Base-by-base conservation (phyloP, 129 eudicot species). In the Artemisia annua region DNA sequence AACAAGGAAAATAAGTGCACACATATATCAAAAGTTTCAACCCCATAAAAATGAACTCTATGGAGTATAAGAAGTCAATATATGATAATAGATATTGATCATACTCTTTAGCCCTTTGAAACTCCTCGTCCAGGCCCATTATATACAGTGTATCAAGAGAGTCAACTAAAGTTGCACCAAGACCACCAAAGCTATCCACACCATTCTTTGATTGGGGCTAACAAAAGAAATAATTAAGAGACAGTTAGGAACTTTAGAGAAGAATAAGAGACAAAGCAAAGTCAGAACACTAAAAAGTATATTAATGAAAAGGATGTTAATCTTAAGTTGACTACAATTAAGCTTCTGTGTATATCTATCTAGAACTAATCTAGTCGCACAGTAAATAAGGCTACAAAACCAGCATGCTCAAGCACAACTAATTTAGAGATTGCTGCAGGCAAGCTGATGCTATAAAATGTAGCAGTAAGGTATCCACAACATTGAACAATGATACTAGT, bases 161-260 rank as follows among this genome's bases (percentile, higher is more conserved):
- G 86, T 95, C 99, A 5, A 95, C 77, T 62, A 95, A 52, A 67
- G 99, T 95, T 71, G 99, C 99, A 69, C 99, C 99, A 66, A 95
- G 99, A 71, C 99, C 99, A 63, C 99, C 99, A 82, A 95, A 95
- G 90, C 99, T 95, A 78, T 95, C 87, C 68, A 95, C 94, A 43
- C 99, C 99, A 60, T 73, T 86, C 87, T 86, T 91, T 72, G 99
- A 66, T 79, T 95, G 97, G 67, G 99, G 99, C 99, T 95, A 95
- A 65, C 18, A 77, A 54, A 60, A 80, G 58, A 64, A 78, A 26
- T 2, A 63, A 46, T 14, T 51, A 26, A 62, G 43, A 28, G 24
- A 82, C 71, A 26, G 1, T 19, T 55, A 64, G 48, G 69, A 67
- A 69, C 77, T 75, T 70, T 35, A 56, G 59, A 4, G 30, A 67